Conservation (phyloP, 225 moss, liverwort and hornwort genomes). For the Bryoerythrophyllum caledonicum region DNA sequence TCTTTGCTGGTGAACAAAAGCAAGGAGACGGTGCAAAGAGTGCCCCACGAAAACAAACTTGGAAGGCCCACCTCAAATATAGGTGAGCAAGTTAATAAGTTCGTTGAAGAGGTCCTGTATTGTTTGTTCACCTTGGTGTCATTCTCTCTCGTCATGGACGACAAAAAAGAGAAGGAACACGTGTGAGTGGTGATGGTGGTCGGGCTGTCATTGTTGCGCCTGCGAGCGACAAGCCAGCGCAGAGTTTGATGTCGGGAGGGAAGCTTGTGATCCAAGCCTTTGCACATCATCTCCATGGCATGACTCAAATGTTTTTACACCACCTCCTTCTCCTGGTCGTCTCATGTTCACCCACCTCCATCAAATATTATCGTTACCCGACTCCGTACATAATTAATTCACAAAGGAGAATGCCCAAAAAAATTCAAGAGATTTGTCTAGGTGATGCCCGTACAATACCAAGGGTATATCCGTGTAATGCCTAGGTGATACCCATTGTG, state of each 20-base stretch:
- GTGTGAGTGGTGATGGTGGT: not conserved
- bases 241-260: conserved; percentile 13
- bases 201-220: not conserved
- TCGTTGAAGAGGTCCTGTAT: not conserved
- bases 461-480: no score
- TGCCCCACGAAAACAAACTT: not conserved
- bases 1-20: not conserved
- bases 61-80: not conserved
- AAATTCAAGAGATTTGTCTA: no score
- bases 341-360: not conserved
- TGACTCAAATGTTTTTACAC: not conserved
- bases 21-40: not conserved
- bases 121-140: not conserved
- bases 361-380: not conserved
- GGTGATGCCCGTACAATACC: no score
- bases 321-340: not conserved
- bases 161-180: not conserved
- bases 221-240: not conserved
- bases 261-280: not conserved
- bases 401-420: no score
- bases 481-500: no score
- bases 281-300: not conserved
- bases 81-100: not conserved
- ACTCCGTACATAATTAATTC: no score
- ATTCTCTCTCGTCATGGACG: not conserved